Conservation (phyloP, 352 stramenopile species). For the Pythium dissimile region DNA sequence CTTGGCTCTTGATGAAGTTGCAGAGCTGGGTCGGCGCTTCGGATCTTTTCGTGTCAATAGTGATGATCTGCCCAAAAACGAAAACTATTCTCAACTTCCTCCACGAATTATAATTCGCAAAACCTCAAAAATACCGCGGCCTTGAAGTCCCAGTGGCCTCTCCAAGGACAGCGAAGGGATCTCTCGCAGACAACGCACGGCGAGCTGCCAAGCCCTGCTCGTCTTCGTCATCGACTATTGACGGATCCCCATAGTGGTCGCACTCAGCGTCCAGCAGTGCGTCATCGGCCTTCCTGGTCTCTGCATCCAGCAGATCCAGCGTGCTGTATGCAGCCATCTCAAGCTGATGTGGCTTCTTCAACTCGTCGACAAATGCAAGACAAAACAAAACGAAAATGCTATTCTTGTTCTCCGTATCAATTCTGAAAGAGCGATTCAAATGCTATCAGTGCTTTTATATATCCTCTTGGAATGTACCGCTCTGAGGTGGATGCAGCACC, state of each 20-base stretch:
- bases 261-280: not conserved
- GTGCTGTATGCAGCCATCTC: conserved; percentile 1
- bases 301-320: conserved; percentile 15
- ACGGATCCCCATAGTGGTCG: not conserved
- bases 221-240: not conserved
- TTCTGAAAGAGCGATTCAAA: no score
- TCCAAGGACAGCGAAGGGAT: conserved; percentile 4
- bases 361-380: no score
- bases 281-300: not conserved
- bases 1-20: conserved; percentile 5
- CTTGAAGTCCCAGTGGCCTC: conserved; percentile 17
- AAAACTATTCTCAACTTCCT: not conserved
- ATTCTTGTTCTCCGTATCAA: conserved; percentile 15
- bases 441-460: no score
- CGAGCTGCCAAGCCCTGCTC: not conserved
- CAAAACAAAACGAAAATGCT: conserved; percentile 7
- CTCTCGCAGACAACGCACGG: not conserved
- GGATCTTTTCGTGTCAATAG: conserved; percentile 7
- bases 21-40: not conserved
- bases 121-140: not conserved
- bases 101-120: not conserved
- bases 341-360: not conserved
- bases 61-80: not conserved
- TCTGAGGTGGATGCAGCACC: conserved; percentile 30
- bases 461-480: conserved; percentile 45